Evolutionary conservation across 2,329 filamentous ascomycete genomes (phyloP).

Genomic region (Phialophora macrospora): DNA sequence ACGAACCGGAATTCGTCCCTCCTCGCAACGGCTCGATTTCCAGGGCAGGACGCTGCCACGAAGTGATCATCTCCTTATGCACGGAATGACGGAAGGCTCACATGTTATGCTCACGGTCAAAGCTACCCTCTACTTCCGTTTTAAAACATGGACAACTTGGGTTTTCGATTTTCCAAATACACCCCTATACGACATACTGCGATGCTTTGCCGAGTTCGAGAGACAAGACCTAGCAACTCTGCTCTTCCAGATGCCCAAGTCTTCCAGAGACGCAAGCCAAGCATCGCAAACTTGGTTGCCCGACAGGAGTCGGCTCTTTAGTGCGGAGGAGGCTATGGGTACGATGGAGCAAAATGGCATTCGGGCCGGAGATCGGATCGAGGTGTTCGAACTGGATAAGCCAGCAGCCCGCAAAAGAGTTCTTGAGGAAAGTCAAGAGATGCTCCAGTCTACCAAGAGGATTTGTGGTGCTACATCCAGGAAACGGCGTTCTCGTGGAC

Average conservation of each 20-base stretch:
- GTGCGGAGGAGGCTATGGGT: slow-evolving; percentile 4
- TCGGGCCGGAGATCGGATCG: slow-evolving; percentile 4
- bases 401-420: background rate
- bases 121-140: background rate
- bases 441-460: background rate
- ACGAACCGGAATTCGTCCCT: background rate
- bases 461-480: background rate
- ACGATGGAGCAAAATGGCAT: slow-evolving; percentile 22
- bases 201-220: background rate
- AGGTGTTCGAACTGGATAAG: slow-evolving; percentile 7
- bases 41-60: background rate
- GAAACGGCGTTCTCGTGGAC: background rate
- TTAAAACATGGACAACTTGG: background rate
- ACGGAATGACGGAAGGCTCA: background rate
- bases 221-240: background rate
- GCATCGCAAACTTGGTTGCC: slow-evolving; percentile 10
- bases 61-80: background rate
- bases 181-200: background rate
- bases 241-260: slow-evolving; percentile 5
- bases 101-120: background rate
- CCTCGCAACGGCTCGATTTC: background rate
- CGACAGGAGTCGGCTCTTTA: slow-evolving; percentile 16
- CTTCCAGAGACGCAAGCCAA: background rate
- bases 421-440: background rate
- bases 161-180: background rate